Percentiles rank a stretch among this genome's conserved stretches.
phyloP scores from a whole-genome alignment of 768 basidiomycete species.

The Suillus lakei region DNA sequence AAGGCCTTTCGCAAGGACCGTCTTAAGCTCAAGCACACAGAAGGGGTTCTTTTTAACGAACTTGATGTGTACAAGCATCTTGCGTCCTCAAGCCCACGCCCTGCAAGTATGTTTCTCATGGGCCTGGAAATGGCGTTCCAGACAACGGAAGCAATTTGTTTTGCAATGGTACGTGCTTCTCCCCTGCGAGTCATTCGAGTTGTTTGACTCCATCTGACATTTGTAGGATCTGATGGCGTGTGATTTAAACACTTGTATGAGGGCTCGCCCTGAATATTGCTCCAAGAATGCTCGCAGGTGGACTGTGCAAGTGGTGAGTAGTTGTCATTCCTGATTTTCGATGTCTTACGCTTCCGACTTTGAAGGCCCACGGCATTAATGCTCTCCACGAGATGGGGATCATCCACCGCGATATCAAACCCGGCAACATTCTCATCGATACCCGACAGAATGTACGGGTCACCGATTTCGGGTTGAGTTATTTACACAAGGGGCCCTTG shows the following conservation, averaged over 20 bases:
- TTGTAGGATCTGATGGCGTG: slow-evolving; percentile 45
- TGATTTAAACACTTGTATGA: slow-evolving; percentile 39
- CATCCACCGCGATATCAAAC: too few species aligned
- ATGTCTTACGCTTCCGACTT: too few species aligned
- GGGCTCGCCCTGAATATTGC: too few species aligned
- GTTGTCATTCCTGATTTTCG: too few species aligned
- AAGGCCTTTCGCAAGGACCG: slow-evolving; percentile 37
- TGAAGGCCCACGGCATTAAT: too few species aligned
- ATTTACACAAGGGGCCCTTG: too few species aligned
- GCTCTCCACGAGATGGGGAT: too few species aligned
- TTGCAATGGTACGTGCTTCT: slow-evolving; percentile 43
- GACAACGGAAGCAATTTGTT: slow-evolving; percentile 32
- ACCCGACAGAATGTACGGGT: too few species aligned
- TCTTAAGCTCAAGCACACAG: slow-evolving; percentile 15
- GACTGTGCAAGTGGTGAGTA: too few species aligned
- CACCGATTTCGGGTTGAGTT: too few species aligned
- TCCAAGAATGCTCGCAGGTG: too few species aligned
- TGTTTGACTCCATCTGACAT: background rate
- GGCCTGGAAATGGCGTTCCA: slow-evolving; percentile 43
- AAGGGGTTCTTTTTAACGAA: slow-evolving; percentile 32
- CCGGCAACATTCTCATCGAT: too few species aligned
- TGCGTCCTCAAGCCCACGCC: slow-evolving; percentile 23
- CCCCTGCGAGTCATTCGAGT: background rate
- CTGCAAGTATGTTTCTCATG: slow-evolving; percentile 43
- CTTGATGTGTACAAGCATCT: slow-evolving; percentile 41